A percentile compares a stretch with the other conserved stretches of the same genome.
These are phyloP conservation scores for Saturnispora zaruensis DNA, from an alignment of 805 yeast species.

Conservation along the genomic window DNA sequence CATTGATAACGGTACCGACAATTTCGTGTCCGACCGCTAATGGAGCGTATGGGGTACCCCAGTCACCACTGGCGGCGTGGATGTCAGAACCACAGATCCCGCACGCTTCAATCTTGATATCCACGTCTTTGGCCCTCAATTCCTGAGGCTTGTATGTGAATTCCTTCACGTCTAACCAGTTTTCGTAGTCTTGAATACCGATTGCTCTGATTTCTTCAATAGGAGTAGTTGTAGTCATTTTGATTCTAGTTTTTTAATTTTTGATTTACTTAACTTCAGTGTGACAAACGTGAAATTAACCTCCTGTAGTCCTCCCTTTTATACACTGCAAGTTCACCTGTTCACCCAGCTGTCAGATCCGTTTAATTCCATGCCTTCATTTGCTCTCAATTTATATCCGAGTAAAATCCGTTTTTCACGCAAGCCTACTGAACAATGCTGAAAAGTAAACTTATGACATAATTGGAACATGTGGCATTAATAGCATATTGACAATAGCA, in stretches of 20 bases:
- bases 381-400: too few species aligned
- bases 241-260: not conserved
- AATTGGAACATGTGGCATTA: not conserved
- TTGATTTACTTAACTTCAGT: too few species aligned
- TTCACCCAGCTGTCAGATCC: not conserved
- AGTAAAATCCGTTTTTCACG: not conserved
- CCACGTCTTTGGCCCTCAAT: conserved; percentile 25
- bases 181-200: conserved; percentile 14
- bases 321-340: not conserved
- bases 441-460: not conserved
- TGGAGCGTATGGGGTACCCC: conserved; percentile 16
- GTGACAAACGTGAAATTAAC: too few species aligned
- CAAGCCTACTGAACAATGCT: not conserved
- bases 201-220: conserved; percentile 15
- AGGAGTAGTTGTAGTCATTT: not conserved
- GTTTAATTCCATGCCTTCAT: not conserved
- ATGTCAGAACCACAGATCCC: conserved; percentile 47
- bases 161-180: conserved; percentile 16
- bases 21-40: conserved; percentile 40
- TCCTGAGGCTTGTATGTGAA: conserved; percentile 16
- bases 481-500: not conserved
- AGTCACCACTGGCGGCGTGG: conserved; percentile 33
- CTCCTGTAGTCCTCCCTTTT: too few species aligned
- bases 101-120: conserved; percentile 37
- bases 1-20: conserved; percentile 33